Evolutionary conservation across 2,329 filamentous ascomycete genomes (phyloP).

Genomic region (Trichophyton verrucosum): DNA sequence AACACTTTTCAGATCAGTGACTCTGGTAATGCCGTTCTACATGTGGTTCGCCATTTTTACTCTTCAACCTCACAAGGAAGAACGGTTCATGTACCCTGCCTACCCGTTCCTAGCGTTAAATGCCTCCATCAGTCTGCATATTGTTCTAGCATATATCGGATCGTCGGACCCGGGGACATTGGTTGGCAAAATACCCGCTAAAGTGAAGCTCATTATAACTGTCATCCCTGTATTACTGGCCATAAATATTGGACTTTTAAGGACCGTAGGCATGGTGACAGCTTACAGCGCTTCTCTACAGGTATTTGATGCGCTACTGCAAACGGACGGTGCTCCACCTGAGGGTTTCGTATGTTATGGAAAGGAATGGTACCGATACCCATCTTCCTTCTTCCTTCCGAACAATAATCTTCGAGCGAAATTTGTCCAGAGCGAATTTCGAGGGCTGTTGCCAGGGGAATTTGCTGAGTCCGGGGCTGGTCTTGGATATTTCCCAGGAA

Average conservation of each 20-base stretch:
- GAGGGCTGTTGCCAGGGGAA: constrained; percentile 76
- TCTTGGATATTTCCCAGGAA: constrained; percentile 66
- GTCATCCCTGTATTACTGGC: constrained; percentile 50
- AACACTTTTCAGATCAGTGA: constrained; percentile 59
- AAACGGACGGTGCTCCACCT: constrained; percentile 40
- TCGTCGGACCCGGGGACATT: constrained; percentile 54
- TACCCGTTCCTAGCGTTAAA: constrained; percentile 88
- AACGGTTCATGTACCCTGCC: constrained; percentile 94
- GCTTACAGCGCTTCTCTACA: constrained; percentile 74
- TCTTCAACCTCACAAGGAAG: constrained; percentile 88
- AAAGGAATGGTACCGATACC: constrained; percentile 98
- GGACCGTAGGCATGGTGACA: constrained; percentile 63
- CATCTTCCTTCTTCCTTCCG: constrained; percentile 82
- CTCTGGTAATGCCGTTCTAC: constrained; percentile 79
- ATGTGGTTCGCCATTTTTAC: constrained; percentile 90
- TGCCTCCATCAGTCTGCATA: constrained; percentile 71
- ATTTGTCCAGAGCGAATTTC: constrained; percentile 83
- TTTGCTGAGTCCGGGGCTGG: constrained; percentile 63
- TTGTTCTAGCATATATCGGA: constrained; percentile 63
- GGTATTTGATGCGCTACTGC: constrained; percentile 39
- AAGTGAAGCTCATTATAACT: constrained; percentile 58
- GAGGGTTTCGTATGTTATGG: constrained; percentile 74
- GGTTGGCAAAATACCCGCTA: constrained; percentile 58
- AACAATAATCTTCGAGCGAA: constrained; percentile 70
- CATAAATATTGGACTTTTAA: constrained; percentile 53